These are phyloP conservation scores for Escovopsis weberi DNA, from an alignment of 2,329 filamentous ascomycete genomes.

Conservation along the genomic window DNA sequence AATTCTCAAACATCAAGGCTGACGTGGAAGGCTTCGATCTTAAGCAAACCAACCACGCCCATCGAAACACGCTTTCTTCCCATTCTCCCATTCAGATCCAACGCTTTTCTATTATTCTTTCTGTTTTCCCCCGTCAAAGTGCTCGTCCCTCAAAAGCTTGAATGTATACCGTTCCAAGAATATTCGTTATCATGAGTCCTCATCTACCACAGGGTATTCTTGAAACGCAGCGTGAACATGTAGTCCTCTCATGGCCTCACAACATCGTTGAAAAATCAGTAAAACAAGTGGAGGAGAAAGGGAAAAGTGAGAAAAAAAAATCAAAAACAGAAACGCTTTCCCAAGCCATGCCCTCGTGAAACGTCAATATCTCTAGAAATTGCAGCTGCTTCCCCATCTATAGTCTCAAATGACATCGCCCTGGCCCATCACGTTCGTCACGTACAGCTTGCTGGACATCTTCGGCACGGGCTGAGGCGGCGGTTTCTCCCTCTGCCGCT, in stretches of 20 bases:
- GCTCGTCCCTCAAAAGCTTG: too few relatives aligned
- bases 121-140: too few relatives aligned
- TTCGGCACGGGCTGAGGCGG: conserved; percentile 28
- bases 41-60: too few relatives aligned
- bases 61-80: too few relatives aligned
- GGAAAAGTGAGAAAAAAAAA: neutral
- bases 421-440: conserved; percentile 19
- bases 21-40: too few relatives aligned
- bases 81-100: too few relatives aligned
- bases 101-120: neutral
- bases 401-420: conserved; percentile 19
- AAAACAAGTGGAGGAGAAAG: neutral
- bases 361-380: neutral
- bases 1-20: too few relatives aligned
- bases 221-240: neutral
- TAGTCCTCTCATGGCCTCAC: too few relatives aligned
- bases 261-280: neutral
- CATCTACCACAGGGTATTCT: neutral
- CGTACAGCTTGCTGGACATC: conserved; percentile 20
- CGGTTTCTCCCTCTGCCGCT: conserved; percentile 18
- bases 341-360: conserved; percentile 1
- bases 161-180: too few relatives aligned
- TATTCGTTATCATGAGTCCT: too few relatives aligned
- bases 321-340: neutral
- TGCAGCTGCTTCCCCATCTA: neutral